These are phyloP conservation scores for Populus tremula DNA, from an alignment of 345 rosid species.

Conservation along the genomic window DNA sequence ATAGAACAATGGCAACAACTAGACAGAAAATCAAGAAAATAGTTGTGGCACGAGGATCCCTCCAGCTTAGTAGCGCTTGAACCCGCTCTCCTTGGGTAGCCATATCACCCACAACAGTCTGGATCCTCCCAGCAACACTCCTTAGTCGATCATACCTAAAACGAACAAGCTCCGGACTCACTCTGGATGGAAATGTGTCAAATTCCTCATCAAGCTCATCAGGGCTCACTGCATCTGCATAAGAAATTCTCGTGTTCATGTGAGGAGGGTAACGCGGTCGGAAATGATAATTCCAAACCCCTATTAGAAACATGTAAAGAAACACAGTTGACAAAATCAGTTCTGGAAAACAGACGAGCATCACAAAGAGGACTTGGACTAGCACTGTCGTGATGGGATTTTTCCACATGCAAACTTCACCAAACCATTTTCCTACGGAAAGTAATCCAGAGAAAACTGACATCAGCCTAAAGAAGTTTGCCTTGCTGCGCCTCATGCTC, in stretches of 20 bases:
- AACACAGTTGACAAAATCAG: constrained; percentile 27
- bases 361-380: constrained; percentile 26
- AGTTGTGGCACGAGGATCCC: constrained; percentile 31
- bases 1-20: constrained; percentile 24
- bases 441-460: constrained; percentile 24
- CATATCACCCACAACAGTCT: constrained; percentile 32
- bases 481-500: constrained; percentile 40
- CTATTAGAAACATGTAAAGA: constrained; percentile 29
- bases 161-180: constrained; percentile 19
- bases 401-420: constrained; percentile 32
- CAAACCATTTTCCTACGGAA: constrained; percentile 24
- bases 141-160: constrained; percentile 30
- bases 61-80: constrained; percentile 29
- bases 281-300: constrained; percentile 26
- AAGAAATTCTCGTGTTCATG: constrained; percentile 28
- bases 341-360: constrained; percentile 30
- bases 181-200: constrained; percentile 27
- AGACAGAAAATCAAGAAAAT: constrained; percentile 22
- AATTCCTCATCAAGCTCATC: constrained; percentile 35
- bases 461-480: constrained; percentile 32
- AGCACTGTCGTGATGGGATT: constrained; percentile 26
- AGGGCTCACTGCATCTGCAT: constrained; percentile 25
- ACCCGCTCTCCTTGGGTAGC: constrained; percentile 32
- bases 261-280: constrained; percentile 33
- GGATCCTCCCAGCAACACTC: constrained; percentile 33